Evolutionary conservation across 345 rosid species (phyloP), one percentile per base, ranked within the genome.

Genomic region (Acer yangbiense): DNA sequence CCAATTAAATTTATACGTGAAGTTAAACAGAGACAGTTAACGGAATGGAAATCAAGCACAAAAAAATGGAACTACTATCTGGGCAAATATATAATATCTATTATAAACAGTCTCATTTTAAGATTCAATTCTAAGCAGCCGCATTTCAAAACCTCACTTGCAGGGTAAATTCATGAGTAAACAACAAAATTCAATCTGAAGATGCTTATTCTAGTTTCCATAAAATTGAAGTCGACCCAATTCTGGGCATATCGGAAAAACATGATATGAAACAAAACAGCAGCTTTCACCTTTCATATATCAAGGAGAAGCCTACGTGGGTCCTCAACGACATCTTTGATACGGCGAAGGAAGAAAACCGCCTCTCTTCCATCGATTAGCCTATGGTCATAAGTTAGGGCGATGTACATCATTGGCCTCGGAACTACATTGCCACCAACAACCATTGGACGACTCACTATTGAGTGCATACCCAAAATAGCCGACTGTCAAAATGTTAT

Each of bases 341-440:
- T 93, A 32, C 94, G 95, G 13, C 97, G 97, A 80, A 93, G 77
- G 90, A 90, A 93, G 82, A 86, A 89, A 61, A 93, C 97, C 1
- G 97, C 97, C 90, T 93, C 97, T 90, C 97, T 91, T 75, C 97
- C 97, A 82, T 93, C 97, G 46, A 93, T 93, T 68, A 93, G 88
- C 87, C 97, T 81, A 79, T 93, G 97, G 80, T 93, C 97, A 39
- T 93, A 93, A 0, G 97, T 93, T n/a, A 93, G 89, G 6, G 97
- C 95, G 7, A 93, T 85, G 79, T 93, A 93, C 97, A 93, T 93
- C 97, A 93, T 93, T 62, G 97, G 97, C 90, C 97, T 88, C 0
- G 97, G 88, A n/a, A 87, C 89, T 41, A 93, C 79, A n/a, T 76
- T 85, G 60, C 93, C 94, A 76, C 94, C 94, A 32, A 91, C 93